Evolutionary conservation across 2,329 filamentous ascomycete genomes (phyloP).

Genomic region (Penicillium sp.): DNA sequence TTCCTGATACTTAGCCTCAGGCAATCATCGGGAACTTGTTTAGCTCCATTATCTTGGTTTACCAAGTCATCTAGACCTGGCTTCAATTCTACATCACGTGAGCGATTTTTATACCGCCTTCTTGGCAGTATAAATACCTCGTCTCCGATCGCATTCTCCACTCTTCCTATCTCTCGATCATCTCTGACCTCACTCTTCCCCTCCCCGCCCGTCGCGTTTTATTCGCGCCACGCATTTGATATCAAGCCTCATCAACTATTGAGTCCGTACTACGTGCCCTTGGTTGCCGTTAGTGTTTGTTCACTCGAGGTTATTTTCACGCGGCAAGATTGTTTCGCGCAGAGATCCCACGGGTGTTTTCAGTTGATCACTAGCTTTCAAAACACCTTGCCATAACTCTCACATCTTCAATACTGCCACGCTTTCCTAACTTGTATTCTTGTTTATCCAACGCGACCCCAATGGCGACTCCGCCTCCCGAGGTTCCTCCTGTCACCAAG

Average conservation of each 20-base stretch:
- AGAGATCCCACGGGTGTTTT: slow-evolving; percentile 20
- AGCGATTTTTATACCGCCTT: slow-evolving; percentile 23
- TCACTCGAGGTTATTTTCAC: slow-evolving; percentile 19
- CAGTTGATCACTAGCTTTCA: slow-evolving; percentile 20
- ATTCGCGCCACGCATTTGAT: slow-evolving; percentile 15
- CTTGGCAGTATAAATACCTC: slow-evolving; percentile 40
- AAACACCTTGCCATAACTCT: slow-evolving; percentile 18
- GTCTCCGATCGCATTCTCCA: slow-evolving; percentile 34
- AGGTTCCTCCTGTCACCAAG: slow-evolving; percentile 31
- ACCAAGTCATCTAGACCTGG: slow-evolving; percentile 3
- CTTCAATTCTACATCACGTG: slow-evolving; percentile 28
- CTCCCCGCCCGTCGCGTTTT: slow-evolving; percentile 10
- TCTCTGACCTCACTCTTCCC: slow-evolving; percentile 9
- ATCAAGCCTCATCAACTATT: slow-evolving; percentile 15
- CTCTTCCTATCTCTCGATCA: slow-evolving; percentile 24
- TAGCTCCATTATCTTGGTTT: slow-evolving; percentile 4
- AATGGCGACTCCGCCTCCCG: slow-evolving; percentile 40
- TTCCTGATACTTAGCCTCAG: slow-evolving; percentile 6
- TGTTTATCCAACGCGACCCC: slow-evolving; percentile 14
- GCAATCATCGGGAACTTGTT: background rate
- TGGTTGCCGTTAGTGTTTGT: slow-evolving; percentile 8
- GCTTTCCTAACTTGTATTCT: slow-evolving; percentile 16
- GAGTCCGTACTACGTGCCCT: background rate
- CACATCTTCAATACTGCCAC: slow-evolving; percentile 11
- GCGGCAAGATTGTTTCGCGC: slow-evolving; percentile 14